A percentile compares a stretch with the other conserved stretches of the same genome.
Evolutionary conservation across 2,329 filamentous ascomycete species (phyloP).

Genomic region (Tolypocladium amazonense): DNA sequence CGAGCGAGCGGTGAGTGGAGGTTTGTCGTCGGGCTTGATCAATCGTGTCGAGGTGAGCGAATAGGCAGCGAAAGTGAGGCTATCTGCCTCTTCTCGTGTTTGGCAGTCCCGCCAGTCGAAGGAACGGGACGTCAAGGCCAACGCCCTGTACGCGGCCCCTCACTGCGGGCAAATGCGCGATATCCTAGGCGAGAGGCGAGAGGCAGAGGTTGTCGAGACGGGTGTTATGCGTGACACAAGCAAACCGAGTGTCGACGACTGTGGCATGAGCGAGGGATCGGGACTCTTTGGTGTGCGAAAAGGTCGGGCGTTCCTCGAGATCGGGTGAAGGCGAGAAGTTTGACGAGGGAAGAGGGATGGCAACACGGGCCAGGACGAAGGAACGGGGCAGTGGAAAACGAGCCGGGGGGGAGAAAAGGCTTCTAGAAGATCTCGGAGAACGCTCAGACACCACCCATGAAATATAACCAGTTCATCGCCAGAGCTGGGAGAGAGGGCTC

Average conservation of each 20-base stretch:
- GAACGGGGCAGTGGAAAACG: conserved; percentile 4
- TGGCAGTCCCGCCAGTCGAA: neutral
- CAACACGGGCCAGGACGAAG: neutral
- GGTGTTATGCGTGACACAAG: neutral
- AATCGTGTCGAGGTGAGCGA: neutral
- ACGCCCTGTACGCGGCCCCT: neutral
- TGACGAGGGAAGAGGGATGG: neutral
- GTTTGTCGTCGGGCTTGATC: neutral
- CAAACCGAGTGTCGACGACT: neutral
- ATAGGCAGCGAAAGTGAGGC: neutral
- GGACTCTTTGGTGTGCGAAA: neutral
- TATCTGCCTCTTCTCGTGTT: neutral
- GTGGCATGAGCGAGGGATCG: neutral
- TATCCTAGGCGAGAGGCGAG: neutral
- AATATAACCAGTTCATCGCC: neutral
- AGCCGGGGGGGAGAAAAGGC: conserved; percentile 1
- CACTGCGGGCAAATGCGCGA: neutral
- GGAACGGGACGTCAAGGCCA: neutral
- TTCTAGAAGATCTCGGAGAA: conserved; percentile 1
- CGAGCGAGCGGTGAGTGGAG: neutral
- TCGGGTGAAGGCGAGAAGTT: neutral
- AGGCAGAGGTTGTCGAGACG: neutral
- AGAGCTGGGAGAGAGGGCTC: neutral
- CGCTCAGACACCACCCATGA: neutral
- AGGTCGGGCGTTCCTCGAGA: neutral